Percentiles rank a stretch among this genome's conserved stretches.
Conservation (phyloP, 768 basidiomycete species). For the Leccinum pellstonianum region DNA sequence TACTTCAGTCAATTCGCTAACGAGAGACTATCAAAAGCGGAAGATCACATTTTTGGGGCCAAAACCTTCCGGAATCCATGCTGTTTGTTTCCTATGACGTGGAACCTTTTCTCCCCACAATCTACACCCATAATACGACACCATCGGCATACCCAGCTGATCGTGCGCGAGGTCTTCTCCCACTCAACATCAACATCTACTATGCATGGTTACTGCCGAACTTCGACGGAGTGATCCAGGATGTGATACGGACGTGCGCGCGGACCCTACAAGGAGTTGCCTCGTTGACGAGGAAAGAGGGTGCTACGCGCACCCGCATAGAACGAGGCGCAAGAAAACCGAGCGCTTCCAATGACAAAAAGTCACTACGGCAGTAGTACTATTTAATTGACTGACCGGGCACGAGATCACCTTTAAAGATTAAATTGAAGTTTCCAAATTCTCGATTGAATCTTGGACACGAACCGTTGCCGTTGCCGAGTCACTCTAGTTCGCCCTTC, state of each 20-base stretch:
- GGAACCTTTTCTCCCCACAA: slow-evolving; percentile 48
- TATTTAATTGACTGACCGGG: no score
- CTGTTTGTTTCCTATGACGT: slow-evolving; percentile 3
- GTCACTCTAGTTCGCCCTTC: no score
- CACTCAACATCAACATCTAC: slow-evolving; percentile 43
- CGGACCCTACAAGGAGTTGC: slow-evolving; percentile 39
- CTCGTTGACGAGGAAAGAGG: slow-evolving; percentile 32
- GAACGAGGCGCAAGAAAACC: no score
- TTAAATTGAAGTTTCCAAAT: no score
- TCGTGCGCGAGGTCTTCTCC: slow-evolving; percentile 38
- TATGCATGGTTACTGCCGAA: neutral
- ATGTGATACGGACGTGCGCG: slow-evolving; percentile 38
- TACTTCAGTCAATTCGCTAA: slow-evolving; percentile 13
- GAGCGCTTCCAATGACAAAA: no score
- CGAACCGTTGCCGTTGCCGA: neutral
- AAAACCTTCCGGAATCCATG: neutral
- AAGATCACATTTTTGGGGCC: neutral
- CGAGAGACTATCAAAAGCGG: slow-evolving; percentile 8
- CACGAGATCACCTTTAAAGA: no score
- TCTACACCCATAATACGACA: slow-evolving; percentile 37
- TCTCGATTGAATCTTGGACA: no score
- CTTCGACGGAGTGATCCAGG: slow-evolving; percentile 23
- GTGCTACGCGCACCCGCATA: no score
- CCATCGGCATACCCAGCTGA: slow-evolving; percentile 45
- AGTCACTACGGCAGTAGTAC: no score